Evolutionary conservation across 176 grass and related monocot species (phyloP).

Genomic region (Thalia dealbata): DNA sequence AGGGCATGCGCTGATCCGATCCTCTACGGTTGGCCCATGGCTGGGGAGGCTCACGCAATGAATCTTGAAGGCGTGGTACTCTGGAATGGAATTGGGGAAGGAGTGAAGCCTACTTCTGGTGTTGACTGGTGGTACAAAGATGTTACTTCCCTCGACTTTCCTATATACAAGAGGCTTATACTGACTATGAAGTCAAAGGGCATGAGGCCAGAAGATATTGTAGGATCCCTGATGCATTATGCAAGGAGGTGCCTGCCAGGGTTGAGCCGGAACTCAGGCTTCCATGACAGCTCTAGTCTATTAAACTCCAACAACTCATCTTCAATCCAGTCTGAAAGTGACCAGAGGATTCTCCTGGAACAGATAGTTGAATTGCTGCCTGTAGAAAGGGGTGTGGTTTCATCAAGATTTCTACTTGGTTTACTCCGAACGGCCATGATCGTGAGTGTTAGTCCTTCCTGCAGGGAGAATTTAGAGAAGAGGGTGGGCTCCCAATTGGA

Average conservation of each 20-base stretch:
- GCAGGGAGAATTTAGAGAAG: conserved; percentile 59
- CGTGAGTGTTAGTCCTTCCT: conserved; percentile 40
- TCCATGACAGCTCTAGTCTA: conserved; percentile 2
- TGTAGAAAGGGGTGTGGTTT: conserved; percentile 32
- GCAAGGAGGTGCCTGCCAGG: conserved; percentile 53
- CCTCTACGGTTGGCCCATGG: conserved; percentile 54
- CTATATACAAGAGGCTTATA: conserved; percentile 64
- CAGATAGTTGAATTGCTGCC: conserved; percentile 59
- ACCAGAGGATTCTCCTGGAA: conserved; percentile 57
- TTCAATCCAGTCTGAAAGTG: conserved; percentile 31
- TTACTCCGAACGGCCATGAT: conserved; percentile 50
- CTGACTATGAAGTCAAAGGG: conserved; percentile 42
- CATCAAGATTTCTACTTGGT: conserved; percentile 50
- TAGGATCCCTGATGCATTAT: conserved; percentile 65
- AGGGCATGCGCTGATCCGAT: conserved; percentile 60
- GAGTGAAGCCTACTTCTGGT: conserved; percentile 26
- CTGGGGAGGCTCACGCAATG: conserved; percentile 31
- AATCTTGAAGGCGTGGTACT: conserved; percentile 30
- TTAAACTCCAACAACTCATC: neutral
- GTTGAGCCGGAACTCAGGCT: conserved; percentile 21
- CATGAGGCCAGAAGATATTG: conserved; percentile 45
- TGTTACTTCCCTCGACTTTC: conserved; percentile 43
- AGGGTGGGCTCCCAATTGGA: conserved; percentile 49
- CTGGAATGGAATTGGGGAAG: conserved; percentile 51
- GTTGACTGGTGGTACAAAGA: conserved; percentile 73